Evolutionary conservation across 257 asterid genomes (phyloP), one percentile per base, ranked within the genome.

Genomic region (Penstemon barbatus): DNA sequence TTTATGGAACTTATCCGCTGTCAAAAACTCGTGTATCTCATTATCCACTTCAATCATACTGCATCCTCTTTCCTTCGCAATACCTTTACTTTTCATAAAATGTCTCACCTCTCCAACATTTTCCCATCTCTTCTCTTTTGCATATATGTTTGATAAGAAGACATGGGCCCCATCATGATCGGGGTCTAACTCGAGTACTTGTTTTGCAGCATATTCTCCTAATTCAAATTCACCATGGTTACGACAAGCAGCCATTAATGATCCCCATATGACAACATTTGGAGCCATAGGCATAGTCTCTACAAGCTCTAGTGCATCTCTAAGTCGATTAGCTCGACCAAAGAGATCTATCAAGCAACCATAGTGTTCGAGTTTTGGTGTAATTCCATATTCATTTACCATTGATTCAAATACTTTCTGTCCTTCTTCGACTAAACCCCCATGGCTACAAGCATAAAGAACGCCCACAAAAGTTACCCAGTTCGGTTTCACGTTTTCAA

Each of bases 321-420:
- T 71, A 39, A 86, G 80, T 65, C 63, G 81, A 80, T 84, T 87
- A 1, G 91, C 91, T 63, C 93, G 82, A 63, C 89, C 91, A 59
- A 81, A 86, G 42, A 89, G 87, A 71, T 91, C 95, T 1, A 88
- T 92, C 96, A 88, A 79, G 81, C 97, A 91, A 50, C 95, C 95
- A 38, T 88, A 86, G 55, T 91, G 97, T 55, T 88, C 96, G 46
- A 78, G 79, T 71, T 66, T 85, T 0, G 97, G 95, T 13, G 73
- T 60, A 25, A 91, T 86, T 11, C 85, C 71, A 54, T 83, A 83
- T 39, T 83, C 90, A 38, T 78, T 75, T 49, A 84, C 65, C 97
- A 90, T 88, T 25, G 82, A 80, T 8, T 82, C 75, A 61, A 88
- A 90, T 39, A 75, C 74, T 6, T 58, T 74, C 38, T 61, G 73